These are phyloP conservation scores for Umbellularia californica DNA, from an alignment of 164 flowering plant species.

Conservation along the genomic window DNA sequence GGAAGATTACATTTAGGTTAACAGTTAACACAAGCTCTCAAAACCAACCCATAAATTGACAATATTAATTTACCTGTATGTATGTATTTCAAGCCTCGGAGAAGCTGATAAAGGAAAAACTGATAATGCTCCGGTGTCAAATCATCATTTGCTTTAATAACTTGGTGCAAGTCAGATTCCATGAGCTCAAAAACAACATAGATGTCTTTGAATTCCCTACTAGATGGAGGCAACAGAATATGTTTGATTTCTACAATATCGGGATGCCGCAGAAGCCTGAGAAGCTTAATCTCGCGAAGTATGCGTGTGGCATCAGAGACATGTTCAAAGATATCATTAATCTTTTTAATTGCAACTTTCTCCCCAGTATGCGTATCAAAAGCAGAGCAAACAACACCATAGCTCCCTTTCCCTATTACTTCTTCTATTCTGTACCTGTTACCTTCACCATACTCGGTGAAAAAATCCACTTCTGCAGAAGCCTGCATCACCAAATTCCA, in stretches of 20 bases:
- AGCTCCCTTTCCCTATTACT: conserved; percentile 98
- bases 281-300: conserved; percentile 94
- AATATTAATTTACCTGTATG: conserved; percentile 65
- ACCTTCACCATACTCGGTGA: conserved; percentile 96
- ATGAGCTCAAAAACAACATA: conserved; percentile 96
- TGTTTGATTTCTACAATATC: conserved; percentile 98
- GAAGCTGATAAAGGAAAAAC: conserved; percentile 95
- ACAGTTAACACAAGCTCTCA: background rate
- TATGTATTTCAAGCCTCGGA: conserved; percentile 87
- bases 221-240: conserved; percentile 88
- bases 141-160: conserved; percentile 96
- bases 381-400: conserved; percentile 94
- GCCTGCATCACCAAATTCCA: conserved; percentile 39
- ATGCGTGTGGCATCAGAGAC: conserved; percentile 97
- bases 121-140: conserved; percentile 96
- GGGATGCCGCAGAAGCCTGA: conserved; percentile 85
- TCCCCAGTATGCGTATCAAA: conserved; percentile 85
- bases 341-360: conserved; percentile 95
- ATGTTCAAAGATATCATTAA: conserved; percentile 95
- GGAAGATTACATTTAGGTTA: background rate
- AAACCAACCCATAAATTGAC: background rate
- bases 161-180: conserved; percentile 98
- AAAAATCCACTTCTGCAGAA: conserved; percentile 75
- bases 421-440: conserved; percentile 86
- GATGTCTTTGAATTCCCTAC: conserved; percentile 95